Evolutionary conservation across 306 rosid genomes (phyloP).

Genomic region (Trifolium fragiferum): DNA sequence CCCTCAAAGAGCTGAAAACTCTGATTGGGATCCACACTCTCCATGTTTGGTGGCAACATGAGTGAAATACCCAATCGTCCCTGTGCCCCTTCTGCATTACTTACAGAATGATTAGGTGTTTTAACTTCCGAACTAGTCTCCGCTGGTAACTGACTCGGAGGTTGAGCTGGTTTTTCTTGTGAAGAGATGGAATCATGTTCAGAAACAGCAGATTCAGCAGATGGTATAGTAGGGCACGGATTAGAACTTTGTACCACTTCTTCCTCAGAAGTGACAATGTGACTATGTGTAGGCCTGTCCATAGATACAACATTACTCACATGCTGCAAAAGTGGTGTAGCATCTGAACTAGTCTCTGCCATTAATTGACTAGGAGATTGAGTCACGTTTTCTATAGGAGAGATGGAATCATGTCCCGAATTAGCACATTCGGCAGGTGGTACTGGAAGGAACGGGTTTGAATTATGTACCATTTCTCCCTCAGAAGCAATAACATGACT

Average conservation of each 20-base stretch:
- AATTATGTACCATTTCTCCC: conserved; percentile 49
- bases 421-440: conserved; percentile 44
- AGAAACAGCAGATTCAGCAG: conserved; percentile 42
- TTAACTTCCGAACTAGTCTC: conserved; percentile 45
- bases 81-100: conserved; percentile 53
- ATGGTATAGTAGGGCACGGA: conserved; percentile 41
- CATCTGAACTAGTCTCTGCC: conserved; percentile 51
- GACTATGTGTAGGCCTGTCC: conserved; percentile 44
- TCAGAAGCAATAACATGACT: conserved; percentile 44
- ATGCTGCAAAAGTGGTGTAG: conserved; percentile 42
- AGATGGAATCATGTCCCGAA: conserved; percentile 45
- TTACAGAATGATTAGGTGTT: conserved; percentile 19
- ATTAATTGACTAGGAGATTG: conserved; percentile 49
- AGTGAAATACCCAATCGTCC: conserved; percentile 42
- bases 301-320: conserved; percentile 35
- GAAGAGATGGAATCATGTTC: conserved; percentile 43
- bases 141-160: conserved; percentile 43
- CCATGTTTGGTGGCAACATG: conserved; percentile 46
- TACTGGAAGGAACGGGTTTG: conserved; percentile 42
- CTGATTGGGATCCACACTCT: conserved; percentile 52
- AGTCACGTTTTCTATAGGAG: conserved; percentile 37
- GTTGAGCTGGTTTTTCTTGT: conserved; percentile 39
- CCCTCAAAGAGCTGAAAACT: conserved; percentile 49
- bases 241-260: conserved; percentile 46
- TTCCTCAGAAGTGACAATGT: conserved; percentile 48